These are phyloP conservation scores for Fusarium sp. DNA, from an alignment of 2,329 filamentous ascomycete species.

Conservation along the genomic window DNA sequence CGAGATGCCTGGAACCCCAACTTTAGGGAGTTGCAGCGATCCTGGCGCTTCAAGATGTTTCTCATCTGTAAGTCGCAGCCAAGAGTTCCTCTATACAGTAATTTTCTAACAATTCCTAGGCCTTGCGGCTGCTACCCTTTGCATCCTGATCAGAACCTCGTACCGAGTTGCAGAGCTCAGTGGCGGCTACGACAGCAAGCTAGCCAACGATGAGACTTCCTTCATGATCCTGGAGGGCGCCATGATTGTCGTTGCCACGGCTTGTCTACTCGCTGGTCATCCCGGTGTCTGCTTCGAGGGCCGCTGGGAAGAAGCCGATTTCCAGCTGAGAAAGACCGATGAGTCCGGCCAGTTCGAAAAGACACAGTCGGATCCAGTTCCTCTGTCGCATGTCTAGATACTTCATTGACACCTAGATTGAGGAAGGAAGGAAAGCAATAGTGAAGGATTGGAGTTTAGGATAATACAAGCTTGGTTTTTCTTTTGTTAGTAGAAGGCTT, in stretches of 20 bases:
- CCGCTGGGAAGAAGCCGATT: constrained; percentile 29
- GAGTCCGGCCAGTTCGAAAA: constrained; percentile 2
- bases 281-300: constrained; percentile 28
- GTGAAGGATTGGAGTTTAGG: neutral
- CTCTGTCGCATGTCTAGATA: neutral
- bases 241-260: constrained; percentile 11
- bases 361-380: neutral
- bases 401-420: neutral
- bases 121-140: constrained; percentile 13
- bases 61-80: constrained; percentile 12
- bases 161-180: constrained; percentile 30
- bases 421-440: neutral
- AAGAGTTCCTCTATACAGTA: too few relatives aligned
- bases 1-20: constrained; percentile 21
- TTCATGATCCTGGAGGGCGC: constrained; percentile 30
- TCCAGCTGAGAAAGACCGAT: constrained; percentile 24
- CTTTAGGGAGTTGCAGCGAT: constrained; percentile 18
- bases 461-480: neutral
- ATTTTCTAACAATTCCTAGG: neutral
- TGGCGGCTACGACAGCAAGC: constrained; percentile 16
- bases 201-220: constrained; percentile 20
- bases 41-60: constrained; percentile 21
- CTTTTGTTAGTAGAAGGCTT: neutral
- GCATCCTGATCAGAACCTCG: constrained; percentile 28
- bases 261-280: constrained; percentile 7